phyloP scores from a whole-genome alignment of 139 green algal species.

The Picochlorum sp. region DNA sequence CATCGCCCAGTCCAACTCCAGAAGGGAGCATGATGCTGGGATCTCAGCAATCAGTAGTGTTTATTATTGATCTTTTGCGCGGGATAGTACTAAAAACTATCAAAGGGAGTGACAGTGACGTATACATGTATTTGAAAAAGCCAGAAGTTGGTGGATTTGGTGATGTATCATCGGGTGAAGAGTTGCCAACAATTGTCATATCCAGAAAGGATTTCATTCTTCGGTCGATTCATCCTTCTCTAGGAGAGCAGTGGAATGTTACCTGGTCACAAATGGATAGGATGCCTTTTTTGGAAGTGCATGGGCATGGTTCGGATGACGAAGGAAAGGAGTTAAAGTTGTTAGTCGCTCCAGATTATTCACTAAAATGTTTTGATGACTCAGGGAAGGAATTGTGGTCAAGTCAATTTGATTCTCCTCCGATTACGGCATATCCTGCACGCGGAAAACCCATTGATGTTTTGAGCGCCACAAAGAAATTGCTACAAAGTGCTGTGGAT shows the following conservation, averaged over 20 bases:
- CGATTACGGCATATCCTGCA: slow-evolving; percentile 40
- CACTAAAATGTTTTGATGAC: slow-evolving; percentile 33
- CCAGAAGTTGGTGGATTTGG: background rate
- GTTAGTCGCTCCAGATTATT: slow-evolving; percentile 12
- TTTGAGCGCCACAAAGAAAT: background rate
- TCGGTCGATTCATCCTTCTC: slow-evolving; percentile 40
- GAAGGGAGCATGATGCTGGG: slow-evolving; percentile 82
- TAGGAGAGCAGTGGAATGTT: slow-evolving; percentile 28
- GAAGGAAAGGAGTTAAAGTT: slow-evolving; percentile 8
- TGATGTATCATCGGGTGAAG: background rate
- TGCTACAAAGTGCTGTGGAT: background rate
- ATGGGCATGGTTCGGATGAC: background rate
- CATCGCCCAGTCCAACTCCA: slow-evolving; percentile 56
- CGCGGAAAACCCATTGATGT: slow-evolving; percentile 22
- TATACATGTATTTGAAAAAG: background rate
- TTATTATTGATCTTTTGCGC: slow-evolving; percentile 56
- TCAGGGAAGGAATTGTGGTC: slow-evolving; percentile 45
- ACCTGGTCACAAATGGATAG: slow-evolving; percentile 9
- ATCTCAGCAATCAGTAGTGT: slow-evolving; percentile 49
- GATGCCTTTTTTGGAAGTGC: slow-evolving; percentile 5
- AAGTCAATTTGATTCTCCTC: slow-evolving; percentile 43
- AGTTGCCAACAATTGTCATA: slow-evolving; percentile 28
- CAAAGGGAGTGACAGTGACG: background rate
- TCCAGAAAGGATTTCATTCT: slow-evolving; percentile 63
- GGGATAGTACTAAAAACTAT: slow-evolving; percentile 37